These are phyloP conservation scores for Ogataea degrootiae DNA, from an alignment of 805 yeast species.

Conservation along the genomic window DNA sequence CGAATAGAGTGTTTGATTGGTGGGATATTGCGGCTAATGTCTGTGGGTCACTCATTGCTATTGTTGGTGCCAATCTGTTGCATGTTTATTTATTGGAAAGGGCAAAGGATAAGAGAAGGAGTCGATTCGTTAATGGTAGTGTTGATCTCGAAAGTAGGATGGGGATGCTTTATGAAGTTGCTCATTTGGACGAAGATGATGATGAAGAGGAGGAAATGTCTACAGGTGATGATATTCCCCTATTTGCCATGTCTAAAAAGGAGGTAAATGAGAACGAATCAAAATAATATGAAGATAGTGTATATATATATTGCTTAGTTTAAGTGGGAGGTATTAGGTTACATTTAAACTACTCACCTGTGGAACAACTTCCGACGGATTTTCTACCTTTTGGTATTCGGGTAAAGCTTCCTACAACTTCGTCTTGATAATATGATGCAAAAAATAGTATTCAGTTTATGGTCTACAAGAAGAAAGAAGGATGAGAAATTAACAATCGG, in stretches of 20 bases:
- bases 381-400: too few species aligned
- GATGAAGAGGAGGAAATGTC: background rate
- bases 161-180: slow-evolving; percentile 10
- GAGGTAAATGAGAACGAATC: background rate
- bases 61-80: slow-evolving; percentile 16
- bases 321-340: too few species aligned
- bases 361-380: too few species aligned
- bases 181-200: slow-evolving; percentile 16
- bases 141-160: slow-evolving; percentile 13
- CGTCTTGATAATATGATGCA: too few species aligned
- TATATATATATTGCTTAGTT: too few species aligned
- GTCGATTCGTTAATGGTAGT: slow-evolving; percentile 1
- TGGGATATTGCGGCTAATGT: slow-evolving; percentile 26
- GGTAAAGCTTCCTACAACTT: too few species aligned
- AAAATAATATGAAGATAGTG: too few species aligned
- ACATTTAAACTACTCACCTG: too few species aligned
- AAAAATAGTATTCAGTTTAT: too few species aligned
- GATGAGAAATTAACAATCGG: too few species aligned
- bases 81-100: slow-evolving; percentile 9
- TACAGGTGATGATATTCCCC: slow-evolving; percentile 10
- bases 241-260: background rate
- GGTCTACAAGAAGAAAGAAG: too few species aligned
- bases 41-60: slow-evolving; percentile 23
- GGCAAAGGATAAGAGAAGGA: slow-evolving; percentile 6
- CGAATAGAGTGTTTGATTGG: slow-evolving; percentile 40